phyloP scores from a whole-genome alignment of 2,329 filamentous ascomycete genomes.

The Bipolaris cookei region DNA sequence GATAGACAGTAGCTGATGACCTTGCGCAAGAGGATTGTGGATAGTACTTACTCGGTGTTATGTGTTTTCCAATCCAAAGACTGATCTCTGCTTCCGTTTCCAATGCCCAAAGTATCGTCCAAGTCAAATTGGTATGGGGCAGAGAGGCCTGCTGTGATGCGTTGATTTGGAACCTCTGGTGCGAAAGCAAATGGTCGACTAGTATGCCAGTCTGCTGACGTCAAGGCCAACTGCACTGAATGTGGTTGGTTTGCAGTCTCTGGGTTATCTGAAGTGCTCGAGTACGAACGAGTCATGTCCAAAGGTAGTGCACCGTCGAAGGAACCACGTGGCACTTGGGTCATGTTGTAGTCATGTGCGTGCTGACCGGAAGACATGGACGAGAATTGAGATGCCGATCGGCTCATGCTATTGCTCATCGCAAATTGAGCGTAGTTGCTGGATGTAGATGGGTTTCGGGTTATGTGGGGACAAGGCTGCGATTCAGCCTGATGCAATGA shows the following conservation, averaged over 20 bases:
- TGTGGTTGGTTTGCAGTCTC: not conserved
- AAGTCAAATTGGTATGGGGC: constrained; percentile 3
- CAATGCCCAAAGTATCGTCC: not conserved
- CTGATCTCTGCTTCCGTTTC: not conserved
- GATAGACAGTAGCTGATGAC: constrained; percentile 1
- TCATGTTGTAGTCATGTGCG: not conserved
- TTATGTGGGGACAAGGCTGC: constrained; percentile 26
- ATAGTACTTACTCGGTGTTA: constrained; percentile 17
- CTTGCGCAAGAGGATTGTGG: constrained; percentile 3
- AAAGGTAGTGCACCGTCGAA: not conserved
- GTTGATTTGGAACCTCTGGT: not conserved
- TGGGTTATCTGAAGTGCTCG: constrained; percentile 4
- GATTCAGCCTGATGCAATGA: constrained; percentile 22
- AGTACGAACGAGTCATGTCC: constrained; percentile 19
- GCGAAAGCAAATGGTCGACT: not conserved
- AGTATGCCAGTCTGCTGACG: not conserved
- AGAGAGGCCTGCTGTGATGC: not conserved
- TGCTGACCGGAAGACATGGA: constrained; percentile 13
- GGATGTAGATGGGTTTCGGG: constrained; percentile 3
- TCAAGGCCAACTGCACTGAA: not conserved
- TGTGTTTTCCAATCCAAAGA: not conserved
- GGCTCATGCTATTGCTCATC: constrained; percentile 15
- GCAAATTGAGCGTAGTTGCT: constrained; percentile 8
- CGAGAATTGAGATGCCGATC: constrained; percentile 21
- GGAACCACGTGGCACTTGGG: constrained; percentile 2